Base-by-base conservation (phyloP, 2,329 filamentous ascomycete genomes). In the Myriosclerotinia duriaeana region DNA sequence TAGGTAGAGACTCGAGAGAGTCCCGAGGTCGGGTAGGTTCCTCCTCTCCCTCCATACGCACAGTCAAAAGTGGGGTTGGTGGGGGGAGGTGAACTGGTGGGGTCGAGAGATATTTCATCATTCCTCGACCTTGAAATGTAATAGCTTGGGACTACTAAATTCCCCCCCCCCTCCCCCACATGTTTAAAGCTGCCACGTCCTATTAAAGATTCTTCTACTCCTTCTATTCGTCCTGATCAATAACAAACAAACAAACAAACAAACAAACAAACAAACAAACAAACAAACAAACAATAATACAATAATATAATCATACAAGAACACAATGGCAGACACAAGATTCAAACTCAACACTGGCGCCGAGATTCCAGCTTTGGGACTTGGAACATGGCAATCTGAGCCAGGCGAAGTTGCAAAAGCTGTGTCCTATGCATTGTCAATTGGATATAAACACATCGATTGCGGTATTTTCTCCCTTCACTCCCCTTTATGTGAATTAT, bases 401-500 rank as follows among this genome's bases (percentile, higher is more conserved):
- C 76, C 79, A 69, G 80, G 80, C 68, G 78, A 78, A 59, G 77
- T 78, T 59, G 70, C 71, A 59, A 75, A 77, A 71, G 77, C 78
- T 17, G 77, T 78, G 48, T 72, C 71, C 0, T 74, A 76, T 67
- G 78, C 78, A 14, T 71, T 84, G 40, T 78, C 81, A 54, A 72
- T 78, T 53, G 83, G 83, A n/a, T 85, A 85, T 74, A 78, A 80
- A 20, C 83, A 84, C 73, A 81, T 85, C 68, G 83, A 85, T 69
- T 65, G 58, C 50, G 70, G 70, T 71, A 66, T 30, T 52, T 62
- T 30, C 30, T 44, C 26, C 34, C 46, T 9, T 26, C 36, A 54
- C 5, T 30, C 26, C 22, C 7, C 9, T 53, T 3, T 9, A 36
- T 56, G 17, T 22, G n/a, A 5, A 12, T 5, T 78, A 80, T 69